Evolutionary conservation across 305 asterid genomes (phyloP).

Genomic region (Fraxinus dipetala): DNA sequence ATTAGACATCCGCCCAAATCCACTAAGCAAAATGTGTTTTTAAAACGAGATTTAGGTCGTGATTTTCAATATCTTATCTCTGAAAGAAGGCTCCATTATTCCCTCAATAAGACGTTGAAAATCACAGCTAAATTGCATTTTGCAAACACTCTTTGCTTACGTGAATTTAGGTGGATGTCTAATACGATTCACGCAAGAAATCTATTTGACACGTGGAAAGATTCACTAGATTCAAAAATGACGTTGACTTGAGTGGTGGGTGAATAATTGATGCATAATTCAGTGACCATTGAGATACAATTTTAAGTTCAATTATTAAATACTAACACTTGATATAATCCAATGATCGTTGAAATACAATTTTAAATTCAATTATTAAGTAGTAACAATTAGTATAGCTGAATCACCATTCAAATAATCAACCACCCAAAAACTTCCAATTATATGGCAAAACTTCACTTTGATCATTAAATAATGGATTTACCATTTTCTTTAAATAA

Average conservation of each 20-base stretch:
- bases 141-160: background rate
- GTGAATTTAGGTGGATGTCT: background rate
- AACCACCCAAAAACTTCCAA: background rate
- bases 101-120: background rate
- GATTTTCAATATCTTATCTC: background rate
- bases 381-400: no score
- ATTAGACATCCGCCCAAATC: background rate
- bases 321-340: no score
- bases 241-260: no score
- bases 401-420: no score
- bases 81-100: background rate
- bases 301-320: no score
- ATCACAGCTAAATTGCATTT: background rate
- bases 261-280: background rate
- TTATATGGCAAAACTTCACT: background rate
- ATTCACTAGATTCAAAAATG: no score
- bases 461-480: background rate
- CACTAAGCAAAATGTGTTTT: background rate
- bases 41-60: background rate
- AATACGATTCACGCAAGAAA: no score
- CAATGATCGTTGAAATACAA: background rate
- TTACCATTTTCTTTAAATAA: background rate
- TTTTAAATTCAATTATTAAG: no score
- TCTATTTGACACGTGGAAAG: background rate
- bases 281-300: no score